phyloP scores from a whole-genome alignment of 441 rosid genomes.

The Pelargonium myrrhifolium region DNA sequence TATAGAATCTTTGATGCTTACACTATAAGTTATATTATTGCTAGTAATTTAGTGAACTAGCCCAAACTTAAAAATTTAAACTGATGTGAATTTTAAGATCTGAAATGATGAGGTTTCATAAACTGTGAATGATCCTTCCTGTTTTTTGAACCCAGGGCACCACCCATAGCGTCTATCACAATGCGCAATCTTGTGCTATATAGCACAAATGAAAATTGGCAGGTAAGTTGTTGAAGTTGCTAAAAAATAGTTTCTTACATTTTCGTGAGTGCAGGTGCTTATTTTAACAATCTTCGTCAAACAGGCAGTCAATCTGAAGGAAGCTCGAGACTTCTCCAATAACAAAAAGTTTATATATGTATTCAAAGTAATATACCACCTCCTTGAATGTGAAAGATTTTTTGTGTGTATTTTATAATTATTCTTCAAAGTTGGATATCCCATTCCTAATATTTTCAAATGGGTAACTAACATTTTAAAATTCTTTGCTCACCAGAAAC shows the following conservation, averaged over 20 bases:
- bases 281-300: constrained; percentile 20
- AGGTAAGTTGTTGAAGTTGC: constrained; percentile 41
- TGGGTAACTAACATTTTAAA: constrained; percentile 26
- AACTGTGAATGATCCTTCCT: background rate
- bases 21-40: background rate
- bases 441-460: constrained; percentile 14
- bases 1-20: background rate
- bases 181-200: constrained; percentile 71
- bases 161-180: constrained; percentile 91
- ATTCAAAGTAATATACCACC: constrained; percentile 59
- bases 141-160: constrained; percentile 52
- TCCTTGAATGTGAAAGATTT: background rate
- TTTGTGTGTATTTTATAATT: background rate
- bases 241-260: constrained; percentile 6
- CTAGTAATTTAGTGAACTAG: background rate
- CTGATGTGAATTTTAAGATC: background rate
- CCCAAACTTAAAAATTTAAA: background rate
- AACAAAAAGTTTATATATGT: constrained; percentile 74
- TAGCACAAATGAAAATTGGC: constrained; percentile 91
- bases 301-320: constrained; percentile 93
- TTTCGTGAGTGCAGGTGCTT: constrained; percentile 13
- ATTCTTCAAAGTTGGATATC: background rate
- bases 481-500: constrained; percentile 58
- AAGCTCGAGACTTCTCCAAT: constrained; percentile 82
- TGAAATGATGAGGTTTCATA: background rate